Percentiles rank a stretch among this genome's conserved stretches.
These are phyloP conservation scores for Hypoxylon trugodes DNA, from an alignment of 495 filamentous ascomycete genomes.

Conservation along the genomic window DNA sequence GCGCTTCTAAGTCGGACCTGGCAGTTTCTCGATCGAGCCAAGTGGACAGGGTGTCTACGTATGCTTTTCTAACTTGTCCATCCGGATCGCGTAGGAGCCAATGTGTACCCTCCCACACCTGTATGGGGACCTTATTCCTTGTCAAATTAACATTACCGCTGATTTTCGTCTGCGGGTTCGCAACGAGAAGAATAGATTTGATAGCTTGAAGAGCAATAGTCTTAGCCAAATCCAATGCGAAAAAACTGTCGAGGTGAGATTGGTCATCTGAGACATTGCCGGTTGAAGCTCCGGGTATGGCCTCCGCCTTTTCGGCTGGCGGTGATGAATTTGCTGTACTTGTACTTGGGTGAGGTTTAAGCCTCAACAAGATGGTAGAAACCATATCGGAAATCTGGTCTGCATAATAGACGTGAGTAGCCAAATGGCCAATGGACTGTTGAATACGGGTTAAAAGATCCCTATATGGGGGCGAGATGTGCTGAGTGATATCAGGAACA, in stretches of 20 bases:
- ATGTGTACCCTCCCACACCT: constrained; percentile 91
- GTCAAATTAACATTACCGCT: constrained; percentile 68
- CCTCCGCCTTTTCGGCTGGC: constrained; percentile 50
- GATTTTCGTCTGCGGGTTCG: constrained; percentile 69
- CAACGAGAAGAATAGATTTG: constrained; percentile 80
- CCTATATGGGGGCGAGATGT: constrained; percentile 47
- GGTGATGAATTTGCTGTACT: constrained; percentile 50
- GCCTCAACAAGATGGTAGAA: constrained; percentile 73
- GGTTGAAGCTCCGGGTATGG: constrained; percentile 39
- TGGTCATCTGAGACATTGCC: constrained; percentile 48
- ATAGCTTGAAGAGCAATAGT: constrained; percentile 80
- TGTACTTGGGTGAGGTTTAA: constrained; percentile 67
- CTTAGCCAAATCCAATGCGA: constrained; percentile 76
- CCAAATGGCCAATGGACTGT: constrained; percentile 82
- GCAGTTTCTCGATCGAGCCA: constrained; percentile 86
- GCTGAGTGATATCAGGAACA: constrained; percentile 33
- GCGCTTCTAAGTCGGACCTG: constrained; percentile 67
- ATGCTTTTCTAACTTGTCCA: constrained; percentile 78
- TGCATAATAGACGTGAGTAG: constrained; percentile 91
- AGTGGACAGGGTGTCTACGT: constrained; percentile 79
- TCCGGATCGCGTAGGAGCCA: constrained; percentile 84
- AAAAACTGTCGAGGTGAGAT: constrained; percentile 65
- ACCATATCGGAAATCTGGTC: constrained; percentile 96
- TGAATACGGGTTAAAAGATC: constrained; percentile 73
- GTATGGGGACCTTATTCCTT: constrained; percentile 75